A percentile compares a stretch with the other conserved stretches of the same genome.
phyloP scores from a whole-genome alignment of 306 rosid genomes.

The Rosa chinensis region DNA sequence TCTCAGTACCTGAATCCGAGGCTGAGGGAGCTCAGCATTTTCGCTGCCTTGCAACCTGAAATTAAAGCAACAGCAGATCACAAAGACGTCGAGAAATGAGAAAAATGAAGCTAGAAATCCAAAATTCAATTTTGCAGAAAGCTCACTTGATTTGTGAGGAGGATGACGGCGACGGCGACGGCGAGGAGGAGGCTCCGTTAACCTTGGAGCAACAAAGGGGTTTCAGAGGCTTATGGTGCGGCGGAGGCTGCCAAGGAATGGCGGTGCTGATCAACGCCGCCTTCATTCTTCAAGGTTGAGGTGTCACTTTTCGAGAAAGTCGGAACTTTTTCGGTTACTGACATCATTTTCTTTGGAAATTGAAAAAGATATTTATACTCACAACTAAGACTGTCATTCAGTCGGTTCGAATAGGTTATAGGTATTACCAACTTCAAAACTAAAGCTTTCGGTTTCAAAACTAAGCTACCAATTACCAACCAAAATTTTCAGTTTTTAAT shows the following conservation, averaged over 20 bases:
- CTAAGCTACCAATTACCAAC: too few species aligned
- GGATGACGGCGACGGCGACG: background rate
- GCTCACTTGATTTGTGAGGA: constrained; percentile 34
- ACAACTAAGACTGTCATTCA: too few species aligned
- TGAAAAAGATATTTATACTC: too few species aligned
- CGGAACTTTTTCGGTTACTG: background rate
- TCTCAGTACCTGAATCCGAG: background rate
- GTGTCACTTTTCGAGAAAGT: background rate
- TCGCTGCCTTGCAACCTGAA: constrained; percentile 47
- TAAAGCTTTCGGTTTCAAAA: too few species aligned
- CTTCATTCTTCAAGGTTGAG: background rate
- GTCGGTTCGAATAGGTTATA: too few species aligned
- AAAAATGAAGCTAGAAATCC: background rate
- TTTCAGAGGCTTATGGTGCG: background rate
- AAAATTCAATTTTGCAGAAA: background rate
- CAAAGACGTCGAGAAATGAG: constrained; percentile 12
- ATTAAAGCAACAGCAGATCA: background rate
- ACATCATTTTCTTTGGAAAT: background rate
- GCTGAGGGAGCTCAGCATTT: constrained; percentile 41
- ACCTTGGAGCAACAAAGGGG: constrained; percentile 34
- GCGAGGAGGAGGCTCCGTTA: constrained; percentile 27
- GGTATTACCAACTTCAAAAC: too few species aligned
- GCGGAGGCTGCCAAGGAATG: background rate
- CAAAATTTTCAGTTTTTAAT: too few species aligned
- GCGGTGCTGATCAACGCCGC: background rate